Evolutionary conservation across 176 grass and related monocot species (phyloP), one percentile per base, ranked within the genome.

Genomic region (Saccharum officinarum): DNA sequence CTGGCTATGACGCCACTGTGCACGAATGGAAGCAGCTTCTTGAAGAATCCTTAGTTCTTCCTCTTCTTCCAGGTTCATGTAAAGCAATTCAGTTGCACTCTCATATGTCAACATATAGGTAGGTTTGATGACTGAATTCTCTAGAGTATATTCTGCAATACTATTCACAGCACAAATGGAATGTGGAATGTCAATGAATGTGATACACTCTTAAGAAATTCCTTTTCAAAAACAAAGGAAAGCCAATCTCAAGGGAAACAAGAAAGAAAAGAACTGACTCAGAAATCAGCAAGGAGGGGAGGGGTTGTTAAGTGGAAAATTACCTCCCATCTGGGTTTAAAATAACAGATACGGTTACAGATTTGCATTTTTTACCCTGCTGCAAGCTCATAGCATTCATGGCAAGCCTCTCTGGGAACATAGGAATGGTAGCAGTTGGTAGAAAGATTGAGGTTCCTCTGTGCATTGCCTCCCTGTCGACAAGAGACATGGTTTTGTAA

Each of bases 91-190:
- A 67, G 89, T 90, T 78, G 96, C 96, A 84, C 91, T 92, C 86
- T 98, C 96, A 92, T 98, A 98, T 14, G 91, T 98, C 84, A 98
- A 81, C 96, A 95, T 95, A 88, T 98, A 98, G 69, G 96, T 98
- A 79, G 96, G 96, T 83, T 81, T 92, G 81, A 98, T 98, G n/a
- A 92, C 23, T 78, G 93, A 94, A 62, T 95, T 98, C 65, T 94
- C 91, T 85, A 98, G 80, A 4, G 85, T 33, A 85, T 91, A 95
- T 87, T 98, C 93, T 85, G 94, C 90, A 94, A 98, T 91, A 80
- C 96, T 98, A 91, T 59, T 80, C 31, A 86, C 8, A 83, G 14
- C 37, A 83, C 62, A 86, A 82, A 50, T 39, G 64, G 78, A 30
- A 82, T 78, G 82, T 67, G 55, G 52, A 28, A 82, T 77, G 82